Percentiles rank a stretch among this genome's conserved stretches.
phyloP scores from a whole-genome alignment of 345 rosid species.

The Theobroma cacao region DNA sequence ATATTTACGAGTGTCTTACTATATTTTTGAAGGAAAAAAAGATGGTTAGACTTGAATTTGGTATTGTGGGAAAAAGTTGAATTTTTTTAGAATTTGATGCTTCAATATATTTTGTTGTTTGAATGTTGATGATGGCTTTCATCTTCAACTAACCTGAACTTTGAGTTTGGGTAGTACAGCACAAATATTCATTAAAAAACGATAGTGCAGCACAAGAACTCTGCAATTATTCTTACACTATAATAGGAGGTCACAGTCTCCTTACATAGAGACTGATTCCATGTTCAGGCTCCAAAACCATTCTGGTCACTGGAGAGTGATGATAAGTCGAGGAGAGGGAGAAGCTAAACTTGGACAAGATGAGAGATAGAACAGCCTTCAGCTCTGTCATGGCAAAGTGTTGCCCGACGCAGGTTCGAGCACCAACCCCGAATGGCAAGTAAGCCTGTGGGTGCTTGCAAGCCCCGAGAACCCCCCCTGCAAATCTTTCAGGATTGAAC shows the following conservation, averaged over 20 bases:
- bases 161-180: neutral
- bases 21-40: too few relatives aligned
- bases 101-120: neutral
- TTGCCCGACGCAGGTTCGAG: slow-evolving; percentile 5
- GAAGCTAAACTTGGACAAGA: slow-evolving; percentile 4
- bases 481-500: slow-evolving; percentile 40
- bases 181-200: neutral
- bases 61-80: neutral
- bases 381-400: slow-evolving; percentile 20
- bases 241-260: neutral
- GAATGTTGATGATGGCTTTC: neutral
- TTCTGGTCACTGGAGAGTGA: neutral
- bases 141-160: neutral
- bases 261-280: slow-evolving; percentile 1
- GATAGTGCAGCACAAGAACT: too few relatives aligned
- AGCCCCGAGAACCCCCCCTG: slow-evolving; percentile 19
- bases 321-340: slow-evolving; percentile 8
- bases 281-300: slow-evolving; percentile 3
- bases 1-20: too few relatives aligned
- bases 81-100: neutral
- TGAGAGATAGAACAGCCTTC: slow-evolving; percentile 7
- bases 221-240: too few relatives aligned
- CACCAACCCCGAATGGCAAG: slow-evolving; percentile 18
- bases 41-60: too few relatives aligned
- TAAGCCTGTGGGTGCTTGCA: slow-evolving; percentile 13